Percentiles rank a stretch among this genome's conserved stretches.
phyloP scores from a whole-genome alignment of 345 rosid genomes.

The Linum trigynum region DNA sequence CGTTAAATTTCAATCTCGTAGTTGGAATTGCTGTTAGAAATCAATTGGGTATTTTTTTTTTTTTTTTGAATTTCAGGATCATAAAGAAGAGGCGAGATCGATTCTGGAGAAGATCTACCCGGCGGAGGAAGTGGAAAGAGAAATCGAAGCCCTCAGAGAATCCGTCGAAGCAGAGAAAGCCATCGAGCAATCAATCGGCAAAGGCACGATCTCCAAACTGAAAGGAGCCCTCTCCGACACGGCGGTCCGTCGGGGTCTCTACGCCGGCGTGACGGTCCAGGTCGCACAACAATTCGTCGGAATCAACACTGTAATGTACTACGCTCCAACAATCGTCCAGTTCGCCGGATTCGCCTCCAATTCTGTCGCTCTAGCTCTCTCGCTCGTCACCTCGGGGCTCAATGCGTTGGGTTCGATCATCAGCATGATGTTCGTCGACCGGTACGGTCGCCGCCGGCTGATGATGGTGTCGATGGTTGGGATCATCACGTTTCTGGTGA shows the following conservation, averaged over 20 bases:
- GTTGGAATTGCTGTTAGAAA: not conserved
- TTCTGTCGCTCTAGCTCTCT: constrained; percentile 65
- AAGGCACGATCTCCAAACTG: constrained; percentile 33
- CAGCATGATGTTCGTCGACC: constrained; percentile 67
- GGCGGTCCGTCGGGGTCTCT: constrained; percentile 58
- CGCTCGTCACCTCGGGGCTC: constrained; percentile 74
- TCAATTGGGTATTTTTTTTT: not conserved
- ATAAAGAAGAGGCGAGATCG: constrained; percentile 44
- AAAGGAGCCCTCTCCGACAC: constrained; percentile 50
- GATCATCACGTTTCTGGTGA: constrained; percentile 46
- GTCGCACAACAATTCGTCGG: constrained; percentile 89
- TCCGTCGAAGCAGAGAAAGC: constrained; percentile 59
- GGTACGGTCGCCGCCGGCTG: constrained; percentile 66
- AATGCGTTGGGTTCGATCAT: constrained; percentile 67
- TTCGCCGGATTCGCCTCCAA: constrained; percentile 85
- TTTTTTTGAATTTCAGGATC: constrained; percentile 20
- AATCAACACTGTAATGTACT: constrained; percentile 87
- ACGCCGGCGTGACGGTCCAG: constrained; percentile 74
- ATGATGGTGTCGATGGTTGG: constrained; percentile 79
- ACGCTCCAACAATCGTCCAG: constrained; percentile 77
- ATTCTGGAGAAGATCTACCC: constrained; percentile 61
- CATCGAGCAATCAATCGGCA: constrained; percentile 38
- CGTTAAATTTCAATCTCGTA: not conserved
- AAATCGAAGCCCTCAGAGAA: constrained; percentile 34
- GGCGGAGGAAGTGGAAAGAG: constrained; percentile 48